These are phyloP conservation scores for Ailanthus altissimus DNA, from an alignment of 345 rosid genomes.

Conservation along the genomic window DNA sequence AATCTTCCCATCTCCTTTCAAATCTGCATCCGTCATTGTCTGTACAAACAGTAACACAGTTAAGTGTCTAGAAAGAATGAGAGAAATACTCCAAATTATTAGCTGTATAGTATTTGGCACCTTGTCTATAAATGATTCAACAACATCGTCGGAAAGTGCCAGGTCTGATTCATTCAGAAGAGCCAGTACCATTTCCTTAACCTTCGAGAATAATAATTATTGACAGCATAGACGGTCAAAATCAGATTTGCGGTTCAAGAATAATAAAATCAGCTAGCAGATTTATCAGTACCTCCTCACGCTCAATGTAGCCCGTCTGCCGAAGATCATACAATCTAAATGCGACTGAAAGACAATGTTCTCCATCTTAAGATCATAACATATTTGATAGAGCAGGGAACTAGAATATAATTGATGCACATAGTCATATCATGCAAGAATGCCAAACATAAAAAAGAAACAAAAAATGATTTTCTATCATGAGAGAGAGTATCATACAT, in stretches of 20 bases:
- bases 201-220: conserved; percentile 32
- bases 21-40: conserved; percentile 65
- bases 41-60: conserved; percentile 25
- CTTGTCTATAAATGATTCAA: conserved; percentile 73
- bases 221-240: not conserved
- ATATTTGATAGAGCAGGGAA: not conserved
- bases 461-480: not conserved
- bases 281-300: conserved; percentile 40
- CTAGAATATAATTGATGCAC: not conserved
- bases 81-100: not conserved
- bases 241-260: conserved; percentile 10
- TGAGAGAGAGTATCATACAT: conserved; percentile 38
- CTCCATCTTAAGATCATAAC: not conserved
- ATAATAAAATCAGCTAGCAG: too few species aligned
- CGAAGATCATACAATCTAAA: conserved; percentile 61
- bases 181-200: conserved; percentile 80
- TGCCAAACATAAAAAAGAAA: not conserved
- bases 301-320: conserved; percentile 60
- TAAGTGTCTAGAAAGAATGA: conserved; percentile 21
- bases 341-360: conserved; percentile 47
- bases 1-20: conserved; percentile 73
- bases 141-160: conserved; percentile 43
- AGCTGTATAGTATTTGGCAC: conserved; percentile 28
- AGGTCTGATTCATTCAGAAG: conserved; percentile 66
- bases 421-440: not conserved